Base-by-base conservation (phyloP, 805 yeast genomes). In the Pichia cabralensis region DNA sequence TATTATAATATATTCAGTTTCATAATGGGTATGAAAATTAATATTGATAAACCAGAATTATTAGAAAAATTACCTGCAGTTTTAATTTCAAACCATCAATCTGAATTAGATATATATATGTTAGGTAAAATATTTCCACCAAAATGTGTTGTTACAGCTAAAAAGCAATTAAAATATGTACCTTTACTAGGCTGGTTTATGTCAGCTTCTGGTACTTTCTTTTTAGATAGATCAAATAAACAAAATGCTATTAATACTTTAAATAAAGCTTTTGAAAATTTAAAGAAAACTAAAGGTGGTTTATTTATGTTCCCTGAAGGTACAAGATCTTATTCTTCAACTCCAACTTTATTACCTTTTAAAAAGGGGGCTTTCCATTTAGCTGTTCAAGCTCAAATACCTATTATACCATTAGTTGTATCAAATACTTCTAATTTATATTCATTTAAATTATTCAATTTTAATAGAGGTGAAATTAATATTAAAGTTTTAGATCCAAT, bases 141-240 rank as follows among this genome's bases (percentile, higher is more conserved):
- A 31, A 84, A 83, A 33, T 85, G 88, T 63, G 77, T 88, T 7
- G 95, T 92, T 30, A 92, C 97, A 1, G 92, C 96, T 23, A 92
- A 92, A 60, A 76, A 74, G 55, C 79, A 83, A 5, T 68, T 92
- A 49, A 76, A 82, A 49, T 84, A 73, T 53, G 64, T 85, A 34
- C 99, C 99, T 13, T 71, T 92, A 48, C 65, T 92, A 47, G 99
- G 99, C 11, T 89, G 96, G 97, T 92, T 88, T 62, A 88, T 92
- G 98, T 51, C 74, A 18, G 69, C 85, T 17, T 76, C 92, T 42
- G 96, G 96, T 10, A 80, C 97, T 2, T 80, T 89, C 47, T 92
- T 92, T 60, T 65, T 92, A 36, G 95, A 92, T 55, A 75, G 99
- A 55, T 62, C 75, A 6, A 77, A 76, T 53, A 74, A 84, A 43